phyloP scores from a whole-genome alignment of 2,329 filamentous ascomycete species.

The Stagonosporopsis tanaceti region DNA sequence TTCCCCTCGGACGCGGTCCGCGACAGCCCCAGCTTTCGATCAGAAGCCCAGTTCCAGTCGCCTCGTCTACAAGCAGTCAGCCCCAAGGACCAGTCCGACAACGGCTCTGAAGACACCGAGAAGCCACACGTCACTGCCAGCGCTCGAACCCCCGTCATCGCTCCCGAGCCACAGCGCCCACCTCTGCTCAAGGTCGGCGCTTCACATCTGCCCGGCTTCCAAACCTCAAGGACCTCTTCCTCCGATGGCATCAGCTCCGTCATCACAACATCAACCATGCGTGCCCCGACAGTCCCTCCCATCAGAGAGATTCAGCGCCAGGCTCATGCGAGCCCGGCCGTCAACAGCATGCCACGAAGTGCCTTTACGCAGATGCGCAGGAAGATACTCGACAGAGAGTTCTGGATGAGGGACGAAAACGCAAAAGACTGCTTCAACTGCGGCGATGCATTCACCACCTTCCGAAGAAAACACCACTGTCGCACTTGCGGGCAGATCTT shows the following conservation, averaged over 20 bases:
- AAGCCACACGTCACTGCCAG: conserved; percentile 29
- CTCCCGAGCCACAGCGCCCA: conserved; percentile 47
- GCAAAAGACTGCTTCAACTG: conserved; percentile 97
- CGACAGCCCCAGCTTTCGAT: conserved; percentile 36
- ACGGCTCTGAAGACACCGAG: conserved; percentile 33
- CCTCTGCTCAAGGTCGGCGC: conserved; percentile 54
- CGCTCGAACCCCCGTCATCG: conserved; percentile 34
- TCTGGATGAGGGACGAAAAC: conserved; percentile 99
- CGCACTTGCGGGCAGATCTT: conserved; percentile 97
- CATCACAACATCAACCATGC: conserved; percentile 44
- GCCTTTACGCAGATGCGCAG: conserved; percentile 72
- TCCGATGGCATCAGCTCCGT: conserved; percentile 54
- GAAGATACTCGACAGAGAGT: conserved; percentile 90
- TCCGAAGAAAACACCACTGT: conserved; percentile 95
- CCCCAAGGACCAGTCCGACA: conserved; percentile 34
- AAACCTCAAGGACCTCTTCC: conserved; percentile 56
- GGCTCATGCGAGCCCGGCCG: conserved; percentile 29
- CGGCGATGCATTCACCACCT: conserved; percentile 88
- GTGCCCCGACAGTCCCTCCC: conserved; percentile 39
- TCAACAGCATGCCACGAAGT: conserved; percentile 51
- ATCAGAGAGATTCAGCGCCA: conserved; percentile 44
- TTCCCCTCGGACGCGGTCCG: conserved; percentile 32
- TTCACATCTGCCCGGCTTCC: conserved; percentile 58
- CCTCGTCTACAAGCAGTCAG: conserved; percentile 30
- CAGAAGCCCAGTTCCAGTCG: conserved; percentile 36